Conservation (phyloP, 1,139 yeast genomes). For the Pichia sp. region DNA sequence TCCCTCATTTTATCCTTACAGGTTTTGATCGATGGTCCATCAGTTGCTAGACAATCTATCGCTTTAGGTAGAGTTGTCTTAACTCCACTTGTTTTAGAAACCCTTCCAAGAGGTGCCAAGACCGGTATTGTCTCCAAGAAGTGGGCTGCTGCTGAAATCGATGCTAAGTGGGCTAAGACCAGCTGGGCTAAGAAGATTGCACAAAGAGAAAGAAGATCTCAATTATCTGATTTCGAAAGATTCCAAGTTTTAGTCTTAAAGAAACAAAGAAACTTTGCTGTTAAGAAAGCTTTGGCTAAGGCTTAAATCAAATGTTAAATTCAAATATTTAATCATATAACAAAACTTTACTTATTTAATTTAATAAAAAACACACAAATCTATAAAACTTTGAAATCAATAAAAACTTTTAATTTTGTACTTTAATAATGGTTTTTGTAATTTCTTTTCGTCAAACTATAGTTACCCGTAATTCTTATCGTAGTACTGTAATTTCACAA, state of each 20-base stretch:
- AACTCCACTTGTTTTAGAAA: slow-evolving; percentile 85
- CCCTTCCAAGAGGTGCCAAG: slow-evolving; percentile 94
- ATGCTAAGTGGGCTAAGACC: slow-evolving; percentile 88
- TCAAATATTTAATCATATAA: no score
- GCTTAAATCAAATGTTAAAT: slow-evolving; percentile 51
- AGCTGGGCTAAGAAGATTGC: slow-evolving; percentile 99
- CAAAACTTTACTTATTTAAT: no score
- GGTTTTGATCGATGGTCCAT: slow-evolving; percentile 97
- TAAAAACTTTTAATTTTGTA: no score
- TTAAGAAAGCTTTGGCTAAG: slow-evolving; percentile 89
- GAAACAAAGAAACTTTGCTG: slow-evolving; percentile 96
- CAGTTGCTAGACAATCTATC: slow-evolving; percentile 90
- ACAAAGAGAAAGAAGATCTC: slow-evolving; percentile 88
- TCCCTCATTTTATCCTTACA: no score
- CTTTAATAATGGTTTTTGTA: no score
- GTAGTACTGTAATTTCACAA: no score
- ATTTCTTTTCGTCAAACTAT: no score
- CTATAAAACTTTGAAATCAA: no score
- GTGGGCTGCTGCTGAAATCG: slow-evolving; percentile 90
- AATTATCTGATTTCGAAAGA: slow-evolving; percentile 97
- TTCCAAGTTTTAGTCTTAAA: slow-evolving; percentile 97
- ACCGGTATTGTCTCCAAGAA: slow-evolving; percentile 83
- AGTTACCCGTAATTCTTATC: no score
- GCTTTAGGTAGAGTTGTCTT: slow-evolving; percentile 84
- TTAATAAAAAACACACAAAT: no score